phyloP scores from a whole-genome alignment of 768 basidiomycete species.

The Ephemerocybe angulata region DNA sequence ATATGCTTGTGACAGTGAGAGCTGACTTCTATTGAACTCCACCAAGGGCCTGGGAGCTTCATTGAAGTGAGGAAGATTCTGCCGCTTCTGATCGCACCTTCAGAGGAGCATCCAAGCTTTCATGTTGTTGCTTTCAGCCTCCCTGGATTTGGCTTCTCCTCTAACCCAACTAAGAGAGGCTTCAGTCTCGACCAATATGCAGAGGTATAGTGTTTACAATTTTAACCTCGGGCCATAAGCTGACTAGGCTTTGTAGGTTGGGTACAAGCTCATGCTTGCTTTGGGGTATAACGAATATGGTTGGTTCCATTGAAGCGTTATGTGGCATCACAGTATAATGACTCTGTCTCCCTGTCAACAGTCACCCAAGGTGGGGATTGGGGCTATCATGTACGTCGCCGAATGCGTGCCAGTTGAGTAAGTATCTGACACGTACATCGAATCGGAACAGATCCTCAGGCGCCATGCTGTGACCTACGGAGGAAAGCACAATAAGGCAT shows the following conservation, averaged over 20 bases:
- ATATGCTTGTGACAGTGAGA: neutral
- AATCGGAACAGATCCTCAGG: conserved; percentile 29
- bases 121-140: conserved; percentile 59
- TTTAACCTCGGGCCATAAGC: too few species aligned
- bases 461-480: conserved; percentile 26
- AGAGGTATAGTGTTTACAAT: conserved; percentile 34
- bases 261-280: conserved; percentile 46
- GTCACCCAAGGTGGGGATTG: conserved; percentile 51
- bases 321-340: neutral
- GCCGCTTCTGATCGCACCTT: conserved; percentile 42
- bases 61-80: conserved; percentile 55
- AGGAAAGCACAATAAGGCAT: conserved; percentile 41
- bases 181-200: conserved; percentile 48
- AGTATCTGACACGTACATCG: too few species aligned
- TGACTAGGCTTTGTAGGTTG: too few species aligned
- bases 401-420: too few species aligned
- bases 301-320: conserved; percentile 11
- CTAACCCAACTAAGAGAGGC: conserved; percentile 49
- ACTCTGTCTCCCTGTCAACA: conserved; percentile 6
- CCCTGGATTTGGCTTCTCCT: conserved; percentile 62
- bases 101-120: conserved; percentile 49
- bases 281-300: conserved; percentile 52
- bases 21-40: neutral
- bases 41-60: conserved; percentile 59
- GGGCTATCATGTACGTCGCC: conserved; percentile 37